Evolutionary conservation across 2,329 filamentous ascomycete species (phyloP).

Genomic region (Fusarium xylarioides): DNA sequence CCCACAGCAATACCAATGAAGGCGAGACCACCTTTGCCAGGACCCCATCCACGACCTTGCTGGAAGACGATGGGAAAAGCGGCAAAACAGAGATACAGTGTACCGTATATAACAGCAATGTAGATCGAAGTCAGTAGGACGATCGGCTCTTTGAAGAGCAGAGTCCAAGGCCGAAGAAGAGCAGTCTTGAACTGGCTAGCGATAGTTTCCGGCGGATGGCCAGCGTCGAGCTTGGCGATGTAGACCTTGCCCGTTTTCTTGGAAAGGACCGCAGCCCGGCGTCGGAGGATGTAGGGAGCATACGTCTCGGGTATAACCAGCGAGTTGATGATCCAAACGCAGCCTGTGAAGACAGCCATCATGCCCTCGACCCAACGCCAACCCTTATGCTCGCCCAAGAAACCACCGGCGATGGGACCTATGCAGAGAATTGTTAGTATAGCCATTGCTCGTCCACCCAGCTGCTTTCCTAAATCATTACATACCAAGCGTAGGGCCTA

Average conservation of each 20-base stretch:
- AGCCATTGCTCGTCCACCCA: too few relatives aligned
- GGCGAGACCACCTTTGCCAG: slow-evolving; percentile 67
- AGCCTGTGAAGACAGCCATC: slow-evolving; percentile 67
- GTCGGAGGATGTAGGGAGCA: slow-evolving; percentile 63
- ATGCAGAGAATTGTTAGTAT: background rate
- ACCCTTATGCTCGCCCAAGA: slow-evolving; percentile 66
- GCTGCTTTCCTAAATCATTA: background rate
- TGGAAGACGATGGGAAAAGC: slow-evolving; percentile 72
- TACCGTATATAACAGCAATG: slow-evolving; percentile 67
- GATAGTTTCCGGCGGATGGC: slow-evolving; percentile 54
- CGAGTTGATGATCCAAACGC: slow-evolving; percentile 63
- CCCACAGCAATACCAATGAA: slow-evolving; percentile 73
- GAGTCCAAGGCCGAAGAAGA: slow-evolving; percentile 69
- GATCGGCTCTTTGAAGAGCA: slow-evolving; percentile 74
- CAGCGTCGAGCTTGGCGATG: slow-evolving; percentile 58
- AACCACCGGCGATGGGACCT: slow-evolving; percentile 70
- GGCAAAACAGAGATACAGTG: slow-evolving; percentile 63
- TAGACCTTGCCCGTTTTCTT: slow-evolving; percentile 65
- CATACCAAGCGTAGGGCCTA: slow-evolving; percentile 65
- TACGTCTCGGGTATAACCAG: slow-evolving; percentile 69
- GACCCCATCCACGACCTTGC: slow-evolving; percentile 62
- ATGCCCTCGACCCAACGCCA: slow-evolving; percentile 74
- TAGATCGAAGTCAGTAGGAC: slow-evolving; percentile 71
- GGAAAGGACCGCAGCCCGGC: slow-evolving; percentile 62
- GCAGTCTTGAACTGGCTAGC: slow-evolving; percentile 62